A percentile compares a stretch with the other conserved stretches of the same genome.
phyloP scores from a whole-genome alignment of 177 flowering plant genomes.

The Telopea speciosissima region DNA sequence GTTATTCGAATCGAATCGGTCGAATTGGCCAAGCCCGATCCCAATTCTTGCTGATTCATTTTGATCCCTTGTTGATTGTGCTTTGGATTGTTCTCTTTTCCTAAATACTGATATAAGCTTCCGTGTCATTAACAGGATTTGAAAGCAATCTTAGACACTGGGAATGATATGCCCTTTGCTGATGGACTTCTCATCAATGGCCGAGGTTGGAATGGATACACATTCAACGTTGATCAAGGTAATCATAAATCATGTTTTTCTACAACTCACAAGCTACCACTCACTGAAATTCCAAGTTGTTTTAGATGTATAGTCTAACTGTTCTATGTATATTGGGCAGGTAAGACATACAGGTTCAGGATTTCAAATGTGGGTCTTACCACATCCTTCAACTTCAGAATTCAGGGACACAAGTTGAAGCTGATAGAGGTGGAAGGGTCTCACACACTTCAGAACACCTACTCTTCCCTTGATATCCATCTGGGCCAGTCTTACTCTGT shows the following conservation, averaged over 20 bases:
- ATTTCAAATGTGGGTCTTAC: conserved; percentile 81
- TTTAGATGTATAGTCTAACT: too few species aligned
- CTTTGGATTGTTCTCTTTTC: neutral
- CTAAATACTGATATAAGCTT: neutral
- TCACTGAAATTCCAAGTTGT: too few species aligned
- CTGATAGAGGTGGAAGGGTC: conserved; percentile 80
- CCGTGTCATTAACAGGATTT: conserved; percentile 33
- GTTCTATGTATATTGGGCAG: conserved; percentile 27
- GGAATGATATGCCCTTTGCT: conserved; percentile 56
- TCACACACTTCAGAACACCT: conserved; percentile 69
- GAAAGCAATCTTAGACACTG: conserved; percentile 59
- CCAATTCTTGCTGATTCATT: too few species aligned
- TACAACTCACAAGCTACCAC: neutral
- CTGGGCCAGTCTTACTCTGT: conserved; percentile 77
- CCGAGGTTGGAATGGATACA: conserved; percentile 49
- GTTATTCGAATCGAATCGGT: too few species aligned
- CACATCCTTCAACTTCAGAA: conserved; percentile 65
- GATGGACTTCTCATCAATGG: conserved; percentile 86
- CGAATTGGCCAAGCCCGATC: too few species aligned
- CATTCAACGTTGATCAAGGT: conserved; percentile 74
- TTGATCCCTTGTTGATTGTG: too few species aligned
- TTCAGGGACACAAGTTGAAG: conserved; percentile 66
- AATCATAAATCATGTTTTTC: neutral
- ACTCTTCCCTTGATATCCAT: conserved; percentile 70
- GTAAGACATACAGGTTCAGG: conserved; percentile 73